A percentile compares a stretch with the other conserved stretches of the same genome.
phyloP scores from a whole-genome alignment of 2,329 filamentous ascomycete genomes.

The Xylaria sp. region DNA sequence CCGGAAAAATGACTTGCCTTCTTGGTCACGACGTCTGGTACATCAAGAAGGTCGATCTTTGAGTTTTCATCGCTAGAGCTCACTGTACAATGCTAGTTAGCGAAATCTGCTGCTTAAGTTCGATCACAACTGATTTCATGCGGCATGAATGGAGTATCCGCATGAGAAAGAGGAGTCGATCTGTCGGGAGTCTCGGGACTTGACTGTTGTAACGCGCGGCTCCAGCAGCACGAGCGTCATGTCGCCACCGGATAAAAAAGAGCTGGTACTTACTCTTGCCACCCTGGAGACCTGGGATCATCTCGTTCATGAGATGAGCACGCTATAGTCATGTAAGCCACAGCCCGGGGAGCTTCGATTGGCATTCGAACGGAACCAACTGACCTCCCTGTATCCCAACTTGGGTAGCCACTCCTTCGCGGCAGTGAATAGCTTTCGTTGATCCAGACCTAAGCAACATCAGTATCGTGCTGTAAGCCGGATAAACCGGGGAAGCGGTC shows the following conservation, averaged over 20 bases:
- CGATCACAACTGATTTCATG: neutral
- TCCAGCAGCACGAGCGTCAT: neutral
- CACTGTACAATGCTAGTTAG: slow-evolving; percentile 39
- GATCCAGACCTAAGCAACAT: slow-evolving; percentile 52
- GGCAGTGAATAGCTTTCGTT: slow-evolving; percentile 82
- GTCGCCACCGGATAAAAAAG: neutral
- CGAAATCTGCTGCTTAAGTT: neutral
- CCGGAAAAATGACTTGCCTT: slow-evolving; percentile 42
- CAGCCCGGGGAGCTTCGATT: neutral
- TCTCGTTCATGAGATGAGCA: slow-evolving; percentile 73
- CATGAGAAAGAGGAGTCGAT: neutral
- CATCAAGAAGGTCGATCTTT: slow-evolving; percentile 91
- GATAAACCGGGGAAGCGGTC: neutral
- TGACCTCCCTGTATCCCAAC: slow-evolving; percentile 65
- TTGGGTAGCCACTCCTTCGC: slow-evolving; percentile 81
- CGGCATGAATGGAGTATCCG: neutral
- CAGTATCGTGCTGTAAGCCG: neutral
- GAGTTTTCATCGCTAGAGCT: slow-evolving; percentile 53
- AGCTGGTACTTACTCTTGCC: slow-evolving; percentile 57
- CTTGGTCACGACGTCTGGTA: slow-evolving; percentile 66
- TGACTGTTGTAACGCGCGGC: neutral
- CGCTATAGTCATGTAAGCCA: slow-evolving; percentile 26
- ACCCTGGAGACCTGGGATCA: slow-evolving; percentile 78
- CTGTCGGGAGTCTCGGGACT: neutral
- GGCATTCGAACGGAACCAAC: neutral